Conservation (phyloP, 306 rosid genomes). For the Quillaja saponaria region DNA sequence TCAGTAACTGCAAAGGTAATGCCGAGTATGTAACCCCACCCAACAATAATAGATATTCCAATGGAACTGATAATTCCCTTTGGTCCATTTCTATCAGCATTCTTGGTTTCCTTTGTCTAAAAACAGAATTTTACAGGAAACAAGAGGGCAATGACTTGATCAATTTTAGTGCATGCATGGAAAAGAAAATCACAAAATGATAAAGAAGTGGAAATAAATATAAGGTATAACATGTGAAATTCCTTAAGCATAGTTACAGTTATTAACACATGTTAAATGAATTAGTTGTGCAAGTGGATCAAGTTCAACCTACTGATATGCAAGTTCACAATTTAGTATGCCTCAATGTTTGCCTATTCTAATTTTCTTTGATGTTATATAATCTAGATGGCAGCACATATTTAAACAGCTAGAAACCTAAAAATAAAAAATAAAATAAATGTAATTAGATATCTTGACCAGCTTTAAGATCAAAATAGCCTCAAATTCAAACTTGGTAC, state of each 20-base stretch:
- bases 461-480: no score
- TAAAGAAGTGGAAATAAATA: not conserved
- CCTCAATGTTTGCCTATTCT: no score
- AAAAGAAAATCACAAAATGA: slow-evolving; percentile 22
- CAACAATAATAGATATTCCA: slow-evolving; percentile 84
- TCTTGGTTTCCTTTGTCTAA: slow-evolving; percentile 94
- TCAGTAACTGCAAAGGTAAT: slow-evolving; percentile 81
- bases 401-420: no score
- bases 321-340: no score
- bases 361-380: no score
- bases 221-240: not conserved
- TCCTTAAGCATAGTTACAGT: not conserved
- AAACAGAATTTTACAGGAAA: slow-evolving; percentile 30
- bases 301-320: no score
- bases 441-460: no score
- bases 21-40: slow-evolving; percentile 88
- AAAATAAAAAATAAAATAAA: no score
- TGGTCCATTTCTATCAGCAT: slow-evolving; percentile 89
- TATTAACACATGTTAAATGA: not conserved
- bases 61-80: slow-evolving; percentile 93
- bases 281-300: not conserved
- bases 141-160: slow-evolving; percentile 20
- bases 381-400: no score
- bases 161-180: slow-evolving; percentile 23
- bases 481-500: no score